A percentile compares a stretch with the other conserved stretches of the same genome.
These are phyloP conservation scores for Besnoitia besnoiti DNA, from an alignment of 169 alveolate species.

Conservation along the genomic window DNA sequence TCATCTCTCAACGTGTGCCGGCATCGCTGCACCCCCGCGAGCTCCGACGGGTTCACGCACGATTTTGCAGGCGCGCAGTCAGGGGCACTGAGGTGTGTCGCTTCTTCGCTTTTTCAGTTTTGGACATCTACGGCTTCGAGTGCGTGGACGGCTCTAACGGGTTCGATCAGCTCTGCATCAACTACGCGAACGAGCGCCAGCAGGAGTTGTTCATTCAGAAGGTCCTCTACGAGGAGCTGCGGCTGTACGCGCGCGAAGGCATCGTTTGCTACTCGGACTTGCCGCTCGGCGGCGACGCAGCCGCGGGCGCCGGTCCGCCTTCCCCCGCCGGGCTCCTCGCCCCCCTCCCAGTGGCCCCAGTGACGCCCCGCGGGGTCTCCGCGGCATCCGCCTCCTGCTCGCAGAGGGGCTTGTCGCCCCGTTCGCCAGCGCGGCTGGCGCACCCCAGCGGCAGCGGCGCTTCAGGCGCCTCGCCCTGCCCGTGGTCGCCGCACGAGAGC, in stretches of 20 bases:
- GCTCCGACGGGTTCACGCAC: too few species aligned
- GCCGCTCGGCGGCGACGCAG: too few species aligned
- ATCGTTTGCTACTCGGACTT: neutral
- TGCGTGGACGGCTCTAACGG: slow-evolving; percentile 73
- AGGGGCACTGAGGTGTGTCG: too few species aligned
- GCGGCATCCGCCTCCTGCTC: neutral
- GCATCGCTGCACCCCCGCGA: too few species aligned
- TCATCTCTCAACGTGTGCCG: too few species aligned
- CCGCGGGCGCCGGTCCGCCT: neutral
- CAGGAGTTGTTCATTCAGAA: slow-evolving; percentile 88
- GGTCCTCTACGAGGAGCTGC: slow-evolving; percentile 72
- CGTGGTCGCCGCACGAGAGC: neutral
- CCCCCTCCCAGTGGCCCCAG: neutral
- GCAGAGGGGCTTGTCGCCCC: neutral
- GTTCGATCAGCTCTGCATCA: slow-evolving; percentile 89
- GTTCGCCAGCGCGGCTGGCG: neutral
- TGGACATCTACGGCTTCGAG: slow-evolving; percentile 62
- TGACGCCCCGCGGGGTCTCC: neutral
- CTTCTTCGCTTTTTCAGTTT: slow-evolving; percentile 17
- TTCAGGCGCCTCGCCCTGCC: neutral
- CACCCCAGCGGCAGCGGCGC: neutral
- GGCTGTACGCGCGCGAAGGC: slow-evolving; percentile 52
- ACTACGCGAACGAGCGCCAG: slow-evolving; percentile 88
- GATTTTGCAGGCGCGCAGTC: too few species aligned
- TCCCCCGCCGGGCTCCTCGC: neutral